Evolutionary conservation across 2,329 filamentous ascomycete species (phyloP).

Genomic region (Cladosporium cucumerinum): DNA sequence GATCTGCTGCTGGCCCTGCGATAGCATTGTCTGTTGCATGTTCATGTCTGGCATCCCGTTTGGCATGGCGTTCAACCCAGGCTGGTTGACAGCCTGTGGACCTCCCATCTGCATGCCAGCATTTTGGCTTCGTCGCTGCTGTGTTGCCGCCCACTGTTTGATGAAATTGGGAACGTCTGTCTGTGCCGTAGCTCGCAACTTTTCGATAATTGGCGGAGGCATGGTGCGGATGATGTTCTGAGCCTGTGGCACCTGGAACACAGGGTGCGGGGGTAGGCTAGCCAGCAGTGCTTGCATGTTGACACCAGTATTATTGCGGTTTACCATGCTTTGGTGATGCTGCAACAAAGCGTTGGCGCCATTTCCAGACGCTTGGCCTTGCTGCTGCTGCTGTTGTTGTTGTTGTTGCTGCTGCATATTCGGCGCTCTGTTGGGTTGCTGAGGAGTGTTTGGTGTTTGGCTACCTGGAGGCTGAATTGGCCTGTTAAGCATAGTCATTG

Average conservation of each 20-base stretch:
- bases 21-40: slow-evolving; percentile 11
- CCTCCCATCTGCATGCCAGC: slow-evolving; percentile 10
- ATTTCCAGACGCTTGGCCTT: slow-evolving; percentile 27
- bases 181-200: not conserved
- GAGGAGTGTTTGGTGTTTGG: slow-evolving; percentile 30
- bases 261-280: slow-evolving; percentile 25
- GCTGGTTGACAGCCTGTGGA: slow-evolving; percentile 7
- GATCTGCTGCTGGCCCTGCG: slow-evolving; percentile 2
- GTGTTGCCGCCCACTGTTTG: slow-evolving; percentile 27
- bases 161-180: not conserved
- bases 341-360: slow-evolving; percentile 26
- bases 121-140: slow-evolving; percentile 16
- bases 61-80: slow-evolving; percentile 7
- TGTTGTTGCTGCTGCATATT: slow-evolving; percentile 19
- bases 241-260: slow-evolving; percentile 8
- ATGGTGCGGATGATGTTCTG: slow-evolving; percentile 14
- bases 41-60: slow-evolving; percentile 14
- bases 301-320: slow-evolving; percentile 28
- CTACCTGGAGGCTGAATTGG: slow-evolving; percentile 48
- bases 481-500: slow-evolving; percentile 49
- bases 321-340: slow-evolving; percentile 33
- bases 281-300: slow-evolving; percentile 26
- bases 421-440: slow-evolving; percentile 27
- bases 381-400: slow-evolving; percentile 23
- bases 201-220: slow-evolving; percentile 12